phyloP scores from a whole-genome alignment of 2,329 filamentous ascomycete genomes.

The Aspergillus costaricaensis region DNA sequence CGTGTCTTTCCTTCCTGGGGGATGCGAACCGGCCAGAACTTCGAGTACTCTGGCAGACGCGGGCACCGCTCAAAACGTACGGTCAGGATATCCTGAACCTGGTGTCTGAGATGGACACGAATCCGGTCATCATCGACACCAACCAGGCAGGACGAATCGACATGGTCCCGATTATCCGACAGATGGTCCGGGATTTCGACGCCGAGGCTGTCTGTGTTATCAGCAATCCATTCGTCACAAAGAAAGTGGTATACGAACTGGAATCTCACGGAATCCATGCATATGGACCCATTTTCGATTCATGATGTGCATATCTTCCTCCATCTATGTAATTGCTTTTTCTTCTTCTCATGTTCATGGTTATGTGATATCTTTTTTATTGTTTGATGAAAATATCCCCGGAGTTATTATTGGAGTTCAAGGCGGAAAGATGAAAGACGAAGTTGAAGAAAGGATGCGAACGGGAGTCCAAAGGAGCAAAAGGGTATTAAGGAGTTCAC shows the following conservation, averaged over 20 bases:
- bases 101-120: slow-evolving; percentile 60
- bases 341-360: background rate
- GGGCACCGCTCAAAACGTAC: slow-evolving; percentile 63
- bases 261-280: slow-evolving; percentile 67
- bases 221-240: slow-evolving; percentile 68
- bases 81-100: slow-evolving; percentile 58
- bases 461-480: no score
- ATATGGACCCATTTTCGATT: slow-evolving; percentile 75
- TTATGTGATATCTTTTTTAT: background rate
- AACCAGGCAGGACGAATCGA: slow-evolving; percentile 61
- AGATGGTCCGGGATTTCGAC: slow-evolving; percentile 48
- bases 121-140: slow-evolving; percentile 70
- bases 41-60: slow-evolving; percentile 70
- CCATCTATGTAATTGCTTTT: background rate
- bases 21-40: slow-evolving; percentile 44
- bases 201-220: slow-evolving; percentile 74
- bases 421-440: no score
- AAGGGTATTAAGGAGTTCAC: no score
- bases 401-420: no score
- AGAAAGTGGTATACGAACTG: slow-evolving; percentile 68
- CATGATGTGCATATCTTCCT: slow-evolving; percentile 35
- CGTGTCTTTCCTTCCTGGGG: slow-evolving; percentile 64
- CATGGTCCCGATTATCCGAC: slow-evolving; percentile 59
- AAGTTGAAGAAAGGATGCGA: no score
- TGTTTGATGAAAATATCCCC: no score